Conservation (phyloP, 192 early-diverging fungal genomes). For the Umbelopsis ramanniana region DNA sequence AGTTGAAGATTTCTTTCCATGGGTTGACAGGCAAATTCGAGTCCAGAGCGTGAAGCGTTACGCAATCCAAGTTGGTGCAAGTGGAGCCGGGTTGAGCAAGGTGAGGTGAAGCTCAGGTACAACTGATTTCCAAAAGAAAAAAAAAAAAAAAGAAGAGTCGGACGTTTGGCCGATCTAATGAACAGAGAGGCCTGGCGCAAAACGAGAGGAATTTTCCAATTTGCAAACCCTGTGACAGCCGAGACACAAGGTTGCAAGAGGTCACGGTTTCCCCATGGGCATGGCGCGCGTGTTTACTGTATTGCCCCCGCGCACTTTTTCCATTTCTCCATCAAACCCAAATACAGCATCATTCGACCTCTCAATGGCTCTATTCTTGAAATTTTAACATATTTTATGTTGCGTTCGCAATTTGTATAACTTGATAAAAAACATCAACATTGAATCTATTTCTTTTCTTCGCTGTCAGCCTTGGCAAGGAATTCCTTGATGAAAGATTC, state of each 20-base stretch:
- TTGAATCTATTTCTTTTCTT: conserved; percentile 38
- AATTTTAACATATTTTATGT: conserved; percentile 2
- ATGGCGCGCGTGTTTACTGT: background rate
- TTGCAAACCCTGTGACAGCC: conserved; percentile 15
- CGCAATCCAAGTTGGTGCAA: background rate
- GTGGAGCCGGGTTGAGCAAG: background rate
- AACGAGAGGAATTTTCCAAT: background rate
- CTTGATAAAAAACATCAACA: background rate
- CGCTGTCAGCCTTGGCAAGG: conserved; percentile 41
- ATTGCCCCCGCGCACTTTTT: background rate
- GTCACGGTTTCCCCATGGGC: background rate
- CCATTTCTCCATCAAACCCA: background rate
- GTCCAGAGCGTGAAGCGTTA: conserved; percentile 14
- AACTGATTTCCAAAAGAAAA: background rate
- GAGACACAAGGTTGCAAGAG: background rate
- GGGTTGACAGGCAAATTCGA: conserved; percentile 28
- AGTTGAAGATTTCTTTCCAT: conserved; percentile 59
- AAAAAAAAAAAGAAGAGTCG: background rate
- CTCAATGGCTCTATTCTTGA: too few species aligned
- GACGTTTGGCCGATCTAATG: background rate
- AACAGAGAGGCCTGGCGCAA: background rate
- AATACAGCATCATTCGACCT: too few species aligned
- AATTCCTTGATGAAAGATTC: conserved; percentile 55
- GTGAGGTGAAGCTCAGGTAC: background rate
- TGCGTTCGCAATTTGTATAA: conserved; percentile 1